These are phyloP conservation scores for Aureobasidium uvarum DNA, from an alignment of 2,329 filamentous ascomycete genomes.

Conservation along the genomic window DNA sequence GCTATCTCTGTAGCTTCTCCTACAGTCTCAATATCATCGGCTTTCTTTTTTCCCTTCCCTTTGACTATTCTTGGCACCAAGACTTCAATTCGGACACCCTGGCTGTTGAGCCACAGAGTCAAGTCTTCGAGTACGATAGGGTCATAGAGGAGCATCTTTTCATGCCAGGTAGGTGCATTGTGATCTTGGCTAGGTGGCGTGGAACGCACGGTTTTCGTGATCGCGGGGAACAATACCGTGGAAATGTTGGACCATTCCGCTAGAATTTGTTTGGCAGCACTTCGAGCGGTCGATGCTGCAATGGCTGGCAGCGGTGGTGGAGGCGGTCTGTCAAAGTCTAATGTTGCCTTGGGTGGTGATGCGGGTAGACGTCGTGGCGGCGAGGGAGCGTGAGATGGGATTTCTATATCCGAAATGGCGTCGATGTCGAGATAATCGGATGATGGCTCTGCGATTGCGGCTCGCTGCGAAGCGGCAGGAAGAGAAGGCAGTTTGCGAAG, in stretches of 20 bases:
- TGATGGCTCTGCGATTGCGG: constrained; percentile 5
- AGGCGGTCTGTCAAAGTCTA: constrained; percentile 19
- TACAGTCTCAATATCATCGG: not conserved
- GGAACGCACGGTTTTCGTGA: constrained; percentile 50
- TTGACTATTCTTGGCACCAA: constrained; percentile 16
- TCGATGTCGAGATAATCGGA: constrained; percentile 29
- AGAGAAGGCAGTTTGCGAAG: constrained; percentile 8
- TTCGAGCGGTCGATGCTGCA: not conserved
- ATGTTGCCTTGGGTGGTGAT: constrained; percentile 3
- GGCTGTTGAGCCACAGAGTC: constrained; percentile 70
- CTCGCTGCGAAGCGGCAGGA: not conserved
- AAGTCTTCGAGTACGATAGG: constrained; percentile 86
- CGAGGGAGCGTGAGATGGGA: constrained; percentile 36
- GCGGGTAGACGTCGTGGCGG: constrained; percentile 31
- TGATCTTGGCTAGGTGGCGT: constrained; percentile 45
- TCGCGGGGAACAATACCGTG: constrained; percentile 46
- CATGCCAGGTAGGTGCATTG: constrained; percentile 67
- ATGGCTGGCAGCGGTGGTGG: constrained; percentile 2
- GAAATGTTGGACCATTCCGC: constrained; percentile 38
- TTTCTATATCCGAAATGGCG: constrained; percentile 39
- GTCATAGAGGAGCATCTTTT: constrained; percentile 93
- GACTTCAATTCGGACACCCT: constrained; percentile 33
- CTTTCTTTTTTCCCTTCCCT: constrained; percentile 39
- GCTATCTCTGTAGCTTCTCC: constrained; percentile 30
- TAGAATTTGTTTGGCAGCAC: constrained; percentile 6